Percentiles rank a stretch among this genome's conserved stretches.
phyloP scores from a whole-genome alignment of 2,329 filamentous ascomycete genomes.

The Blastomyces parvus region DNA sequence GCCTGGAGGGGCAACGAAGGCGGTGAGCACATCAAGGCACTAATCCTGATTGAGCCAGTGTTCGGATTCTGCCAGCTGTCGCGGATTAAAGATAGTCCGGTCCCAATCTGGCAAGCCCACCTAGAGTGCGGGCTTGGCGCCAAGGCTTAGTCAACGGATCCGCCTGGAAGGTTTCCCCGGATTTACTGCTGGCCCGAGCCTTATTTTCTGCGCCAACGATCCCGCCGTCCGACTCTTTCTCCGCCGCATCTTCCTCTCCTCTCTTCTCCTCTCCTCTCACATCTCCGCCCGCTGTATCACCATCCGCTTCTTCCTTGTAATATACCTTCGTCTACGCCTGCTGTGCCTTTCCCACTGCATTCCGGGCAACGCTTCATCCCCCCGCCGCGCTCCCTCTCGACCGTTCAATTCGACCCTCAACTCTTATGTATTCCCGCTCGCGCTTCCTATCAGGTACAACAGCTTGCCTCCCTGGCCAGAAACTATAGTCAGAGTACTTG shows the following conservation, averaged over 20 bases:
- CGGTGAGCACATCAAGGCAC: not conserved
- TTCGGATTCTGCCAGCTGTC: not conserved
- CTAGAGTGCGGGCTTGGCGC: not conserved
- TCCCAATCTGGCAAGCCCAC: not conserved
- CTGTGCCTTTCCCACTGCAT: not conserved
- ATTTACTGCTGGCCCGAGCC: conserved; percentile 7
- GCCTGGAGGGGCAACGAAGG: not conserved
- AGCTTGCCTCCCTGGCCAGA: not conserved
- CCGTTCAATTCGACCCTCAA: not conserved
- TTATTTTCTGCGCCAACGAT: not conserved
- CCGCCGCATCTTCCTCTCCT: not conserved
- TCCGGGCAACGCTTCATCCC: not conserved
- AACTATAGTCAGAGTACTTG: not conserved
- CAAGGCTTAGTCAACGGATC: not conserved
- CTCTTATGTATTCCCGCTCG: not conserved
- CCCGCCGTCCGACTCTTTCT: not conserved
- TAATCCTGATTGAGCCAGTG: not conserved
- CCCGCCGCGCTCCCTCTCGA: not conserved
- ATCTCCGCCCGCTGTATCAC: not conserved
- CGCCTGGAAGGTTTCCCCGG: conserved; percentile 7
- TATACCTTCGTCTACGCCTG: not conserved
- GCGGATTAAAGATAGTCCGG: not conserved
- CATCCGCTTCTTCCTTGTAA: not conserved
- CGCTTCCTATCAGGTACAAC: not conserved
- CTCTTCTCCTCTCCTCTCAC: not conserved